Percentiles rank a stretch among this genome's conserved stretches.
These are phyloP conservation scores for Ustilago cynodontis DNA, from an alignment of 1,284 basidiomycete species.

Conservation along the genomic window DNA sequence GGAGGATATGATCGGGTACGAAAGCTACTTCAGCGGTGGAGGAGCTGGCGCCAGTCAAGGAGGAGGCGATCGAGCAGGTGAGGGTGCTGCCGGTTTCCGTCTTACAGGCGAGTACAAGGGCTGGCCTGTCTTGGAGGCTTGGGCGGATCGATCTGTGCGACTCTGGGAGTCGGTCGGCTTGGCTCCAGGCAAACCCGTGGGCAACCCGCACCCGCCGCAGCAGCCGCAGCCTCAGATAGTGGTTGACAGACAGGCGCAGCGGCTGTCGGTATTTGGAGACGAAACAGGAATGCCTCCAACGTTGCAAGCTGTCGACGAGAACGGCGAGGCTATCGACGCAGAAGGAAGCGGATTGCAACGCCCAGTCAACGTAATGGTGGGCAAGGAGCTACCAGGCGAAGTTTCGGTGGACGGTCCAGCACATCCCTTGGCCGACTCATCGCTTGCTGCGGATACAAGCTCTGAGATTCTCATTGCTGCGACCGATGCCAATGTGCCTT, in stretches of 20 bases:
- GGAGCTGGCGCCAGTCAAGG: slow-evolving; percentile 59
- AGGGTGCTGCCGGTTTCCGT: slow-evolving; percentile 59
- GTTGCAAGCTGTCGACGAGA: slow-evolving; percentile 42
- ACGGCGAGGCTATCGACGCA: slow-evolving; percentile 45
- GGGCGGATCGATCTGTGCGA: slow-evolving; percentile 65
- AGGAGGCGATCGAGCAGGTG: slow-evolving; percentile 64
- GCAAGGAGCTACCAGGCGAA: slow-evolving; percentile 25
- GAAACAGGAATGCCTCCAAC: slow-evolving; percentile 30
- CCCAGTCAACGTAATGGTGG: slow-evolving; percentile 16
- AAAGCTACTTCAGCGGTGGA: slow-evolving; percentile 63
- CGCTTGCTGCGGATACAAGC: slow-evolving; percentile 32
- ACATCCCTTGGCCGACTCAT: slow-evolving; percentile 41
- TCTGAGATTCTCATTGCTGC: slow-evolving; percentile 33
- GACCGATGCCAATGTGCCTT: slow-evolving; percentile 15
- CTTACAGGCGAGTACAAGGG: slow-evolving; percentile 64
- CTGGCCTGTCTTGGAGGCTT: slow-evolving; percentile 68
- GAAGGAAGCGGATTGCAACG: slow-evolving; percentile 35
- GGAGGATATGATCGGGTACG: slow-evolving; percentile 67
- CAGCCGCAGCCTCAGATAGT: slow-evolving; percentile 38
- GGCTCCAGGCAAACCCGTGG: slow-evolving; percentile 44
- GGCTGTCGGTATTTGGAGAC: slow-evolving; percentile 32
- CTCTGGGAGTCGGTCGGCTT: slow-evolving; percentile 65
- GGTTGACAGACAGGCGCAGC: slow-evolving; percentile 33
- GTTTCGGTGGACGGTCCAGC: slow-evolving; percentile 40
- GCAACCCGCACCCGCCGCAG: slow-evolving; percentile 27